phyloP scores from a whole-genome alignment of 805 yeast species.

The Metschnikowia corniflorae region DNA sequence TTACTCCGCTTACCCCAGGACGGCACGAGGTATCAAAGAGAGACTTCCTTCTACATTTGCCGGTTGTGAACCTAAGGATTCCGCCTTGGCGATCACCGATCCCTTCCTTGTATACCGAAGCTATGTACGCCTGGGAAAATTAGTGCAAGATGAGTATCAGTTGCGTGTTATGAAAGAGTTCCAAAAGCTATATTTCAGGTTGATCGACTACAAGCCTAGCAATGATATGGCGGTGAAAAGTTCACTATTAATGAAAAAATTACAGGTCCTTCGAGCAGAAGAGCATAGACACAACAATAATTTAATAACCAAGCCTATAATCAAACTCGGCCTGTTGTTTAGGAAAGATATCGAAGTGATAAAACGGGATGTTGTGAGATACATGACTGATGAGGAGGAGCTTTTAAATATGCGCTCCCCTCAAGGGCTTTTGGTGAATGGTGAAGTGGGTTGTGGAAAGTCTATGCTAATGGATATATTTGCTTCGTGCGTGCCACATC shows the following conservation, averaged over 20 bases:
- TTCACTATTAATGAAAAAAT: conserved; percentile 34
- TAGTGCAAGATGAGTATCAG: conserved; percentile 56
- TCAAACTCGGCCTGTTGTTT: conserved; percentile 18
- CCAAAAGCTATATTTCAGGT: conserved; percentile 55
- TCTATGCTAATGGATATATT: conserved; percentile 72
- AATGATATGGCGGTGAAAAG: conserved; percentile 43
- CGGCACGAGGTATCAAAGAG: too few relatives aligned
- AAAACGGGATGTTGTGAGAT: conserved; percentile 41
- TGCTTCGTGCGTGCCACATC: conserved; percentile 60
- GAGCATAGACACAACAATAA: conserved; percentile 17
- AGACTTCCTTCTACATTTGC: neutral
- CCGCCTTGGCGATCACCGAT: conserved; percentile 50
- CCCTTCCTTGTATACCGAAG: conserved; percentile 57
- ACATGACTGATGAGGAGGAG: conserved; percentile 60
- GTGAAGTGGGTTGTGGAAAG: conserved; percentile 73
- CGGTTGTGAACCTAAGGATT: neutral
- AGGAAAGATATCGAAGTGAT: conserved; percentile 27
- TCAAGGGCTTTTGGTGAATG: conserved; percentile 59
- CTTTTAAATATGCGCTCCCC: conserved; percentile 53
- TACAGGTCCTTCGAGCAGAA: conserved; percentile 33
- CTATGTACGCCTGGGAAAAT: conserved; percentile 47
- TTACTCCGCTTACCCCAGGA: too few relatives aligned
- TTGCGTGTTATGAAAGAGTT: conserved; percentile 60
- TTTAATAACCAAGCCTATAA: conserved; percentile 12
- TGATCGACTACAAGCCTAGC: conserved; percentile 58